Percentiles rank a stretch among this genome's conserved stretches.
phyloP scores from a whole-genome alignment of 176 grass and related monocot genomes.

The Ensete glaucum region DNA sequence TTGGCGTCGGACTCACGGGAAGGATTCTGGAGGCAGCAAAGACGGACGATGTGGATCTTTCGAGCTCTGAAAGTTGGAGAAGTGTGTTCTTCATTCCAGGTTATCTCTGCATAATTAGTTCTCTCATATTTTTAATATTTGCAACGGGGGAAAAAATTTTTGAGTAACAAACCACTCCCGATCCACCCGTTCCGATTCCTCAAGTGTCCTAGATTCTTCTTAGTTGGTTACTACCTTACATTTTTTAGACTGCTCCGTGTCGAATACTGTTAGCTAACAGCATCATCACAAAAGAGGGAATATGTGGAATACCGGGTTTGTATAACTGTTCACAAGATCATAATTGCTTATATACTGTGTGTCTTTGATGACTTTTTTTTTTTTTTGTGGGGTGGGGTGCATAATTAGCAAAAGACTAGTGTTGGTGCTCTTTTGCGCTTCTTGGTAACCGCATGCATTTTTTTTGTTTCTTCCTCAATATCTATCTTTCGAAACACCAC shows the following conservation, averaged over 20 bases:
- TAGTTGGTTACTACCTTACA: not conserved
- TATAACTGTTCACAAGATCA: not conserved
- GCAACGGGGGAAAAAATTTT: slow-evolving; percentile 80
- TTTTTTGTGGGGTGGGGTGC: not conserved
- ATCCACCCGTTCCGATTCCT: not conserved
- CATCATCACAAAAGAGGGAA: not conserved
- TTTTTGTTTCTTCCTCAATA: no score
- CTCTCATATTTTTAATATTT: slow-evolving; percentile 63
- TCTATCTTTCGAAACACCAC: no score
- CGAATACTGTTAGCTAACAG: not conserved
- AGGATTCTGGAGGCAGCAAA: slow-evolving; percentile 64
- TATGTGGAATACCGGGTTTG: not conserved
- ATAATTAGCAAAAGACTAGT: not conserved
- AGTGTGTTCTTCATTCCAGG: slow-evolving; percentile 61
- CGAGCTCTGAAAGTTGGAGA: slow-evolving; percentile 55
- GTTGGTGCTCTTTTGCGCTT: no score
- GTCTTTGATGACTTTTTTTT: not conserved
- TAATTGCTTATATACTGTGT: not conserved
- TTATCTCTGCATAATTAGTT: slow-evolving; percentile 74
- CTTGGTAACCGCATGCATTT: no score
- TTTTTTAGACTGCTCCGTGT: not conserved
- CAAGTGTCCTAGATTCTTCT: not conserved
- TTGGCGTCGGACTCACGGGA: slow-evolving; percentile 61
- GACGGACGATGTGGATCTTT: slow-evolving; percentile 51
- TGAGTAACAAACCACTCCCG: slow-evolving; percentile 24